phyloP scores from a whole-genome alignment of 306 rosid genomes.

The Mimosa bimucronata region DNA sequence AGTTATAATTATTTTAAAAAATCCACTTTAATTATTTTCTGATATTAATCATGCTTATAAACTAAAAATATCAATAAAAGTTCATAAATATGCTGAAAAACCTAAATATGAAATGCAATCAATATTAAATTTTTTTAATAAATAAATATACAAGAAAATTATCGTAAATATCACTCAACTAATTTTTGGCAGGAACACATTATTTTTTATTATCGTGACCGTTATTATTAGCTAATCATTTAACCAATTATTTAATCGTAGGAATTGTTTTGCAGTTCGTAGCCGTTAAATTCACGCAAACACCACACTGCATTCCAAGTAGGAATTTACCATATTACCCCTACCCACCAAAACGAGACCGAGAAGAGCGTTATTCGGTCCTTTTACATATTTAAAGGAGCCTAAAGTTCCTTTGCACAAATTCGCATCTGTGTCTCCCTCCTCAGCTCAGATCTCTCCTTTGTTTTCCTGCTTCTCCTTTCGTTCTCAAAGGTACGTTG shows the following conservation, averaged over 20 bases:
- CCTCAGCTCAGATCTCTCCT: constrained; percentile 1
- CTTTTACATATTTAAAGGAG: background rate
- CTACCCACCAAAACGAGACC: constrained; percentile 32
- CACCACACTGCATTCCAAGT: background rate
- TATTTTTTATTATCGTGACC: background rate
- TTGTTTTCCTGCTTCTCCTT: background rate
- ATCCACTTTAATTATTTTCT: background rate
- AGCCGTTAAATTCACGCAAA: constrained; percentile 25
- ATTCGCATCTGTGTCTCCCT: constrained; percentile 4
- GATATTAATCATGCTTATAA: background rate
- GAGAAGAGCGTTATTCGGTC: background rate
- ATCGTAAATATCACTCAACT: background rate
- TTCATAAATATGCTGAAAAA: background rate
- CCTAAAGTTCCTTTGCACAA: background rate
- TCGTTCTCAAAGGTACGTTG: constrained; percentile 31
- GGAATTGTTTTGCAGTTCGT: background rate
- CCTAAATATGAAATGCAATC: background rate
- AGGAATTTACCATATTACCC: background rate
- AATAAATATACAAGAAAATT: background rate
- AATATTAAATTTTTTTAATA: background rate
- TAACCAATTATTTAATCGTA: background rate
- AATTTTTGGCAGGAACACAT: background rate
- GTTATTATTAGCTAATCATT: no score
- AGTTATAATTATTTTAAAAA: background rate
- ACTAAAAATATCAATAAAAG: background rate